phyloP scores from a whole-genome alignment of 306 rosid genomes.

The Luffa acutangula region DNA sequence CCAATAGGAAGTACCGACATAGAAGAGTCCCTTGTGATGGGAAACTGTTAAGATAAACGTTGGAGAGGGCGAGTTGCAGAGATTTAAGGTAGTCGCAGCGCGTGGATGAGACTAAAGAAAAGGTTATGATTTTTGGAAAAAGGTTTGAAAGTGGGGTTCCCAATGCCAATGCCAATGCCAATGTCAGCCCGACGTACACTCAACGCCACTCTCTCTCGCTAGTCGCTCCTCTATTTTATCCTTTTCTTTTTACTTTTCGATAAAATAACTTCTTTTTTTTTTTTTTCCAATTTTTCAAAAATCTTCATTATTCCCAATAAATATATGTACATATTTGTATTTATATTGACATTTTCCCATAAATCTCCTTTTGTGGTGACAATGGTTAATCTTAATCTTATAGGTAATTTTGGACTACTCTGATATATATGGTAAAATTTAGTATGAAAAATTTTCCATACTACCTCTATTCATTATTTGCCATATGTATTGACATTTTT shows the following conservation, averaged over 20 bases:
- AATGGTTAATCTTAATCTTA: too few species aligned
- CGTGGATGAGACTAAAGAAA: neutral
- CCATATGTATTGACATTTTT: too few species aligned
- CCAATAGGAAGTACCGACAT: conserved; percentile 2
- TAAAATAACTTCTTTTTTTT: neutral
- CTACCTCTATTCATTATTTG: too few species aligned
- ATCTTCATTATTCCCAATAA: too few species aligned
- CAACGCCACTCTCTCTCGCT: conserved; percentile 29
- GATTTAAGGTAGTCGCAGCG: neutral
- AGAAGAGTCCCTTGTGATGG: neutral
- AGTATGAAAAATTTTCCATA: too few species aligned
- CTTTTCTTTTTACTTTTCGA: neutral
- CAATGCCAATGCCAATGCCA: conserved; percentile 16
- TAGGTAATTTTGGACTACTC: too few species aligned
- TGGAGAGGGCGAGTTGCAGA: neutral
- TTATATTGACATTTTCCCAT: too few species aligned
- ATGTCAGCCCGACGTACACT: conserved; percentile 39
- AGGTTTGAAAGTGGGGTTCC: conserved; percentile 18
- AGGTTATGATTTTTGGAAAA: neutral
- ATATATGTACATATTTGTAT: too few species aligned
- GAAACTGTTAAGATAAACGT: neutral
- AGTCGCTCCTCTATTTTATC: neutral
- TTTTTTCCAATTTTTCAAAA: too few species aligned
- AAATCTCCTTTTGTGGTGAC: too few species aligned
- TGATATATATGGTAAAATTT: too few species aligned